phyloP scores from a whole-genome alignment of 768 basidiomycete genomes.

The Lactifluus piperatus region DNA sequence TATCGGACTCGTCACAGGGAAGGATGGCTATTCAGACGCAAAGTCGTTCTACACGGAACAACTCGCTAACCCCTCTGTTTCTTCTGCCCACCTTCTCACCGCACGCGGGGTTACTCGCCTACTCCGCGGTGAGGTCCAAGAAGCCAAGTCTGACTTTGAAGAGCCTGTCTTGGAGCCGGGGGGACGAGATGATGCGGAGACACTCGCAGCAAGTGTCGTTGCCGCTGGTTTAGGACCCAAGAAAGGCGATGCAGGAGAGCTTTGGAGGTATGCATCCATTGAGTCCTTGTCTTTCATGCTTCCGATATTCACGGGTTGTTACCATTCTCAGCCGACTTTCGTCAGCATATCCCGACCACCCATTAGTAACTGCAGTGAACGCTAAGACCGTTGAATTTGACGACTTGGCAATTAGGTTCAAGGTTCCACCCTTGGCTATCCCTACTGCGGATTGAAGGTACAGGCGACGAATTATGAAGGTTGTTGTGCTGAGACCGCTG shows the following conservation, averaged over 20 bases:
- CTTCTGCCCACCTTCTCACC: slow-evolving; percentile 64
- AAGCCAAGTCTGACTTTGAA: slow-evolving; percentile 74
- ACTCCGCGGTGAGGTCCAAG: slow-evolving; percentile 62
- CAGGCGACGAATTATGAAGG: neutral
- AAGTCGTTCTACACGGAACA: slow-evolving; percentile 75
- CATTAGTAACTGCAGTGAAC: slow-evolving; percentile 54
- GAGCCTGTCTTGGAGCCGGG: slow-evolving; percentile 57
- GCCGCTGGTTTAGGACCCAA: slow-evolving; percentile 53
- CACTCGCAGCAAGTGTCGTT: slow-evolving; percentile 59
- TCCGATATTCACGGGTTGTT: slow-evolving; percentile 12
- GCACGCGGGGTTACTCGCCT: slow-evolving; percentile 75
- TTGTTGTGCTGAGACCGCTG: neutral
- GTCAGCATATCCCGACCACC: slow-evolving; percentile 55
- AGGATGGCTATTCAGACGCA: slow-evolving; percentile 50
- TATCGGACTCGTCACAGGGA: slow-evolving; percentile 66
- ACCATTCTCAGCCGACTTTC: slow-evolving; percentile 31
- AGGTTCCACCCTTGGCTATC: slow-evolving; percentile 46
- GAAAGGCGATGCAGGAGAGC: slow-evolving; percentile 52
- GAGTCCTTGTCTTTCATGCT: slow-evolving; percentile 1
- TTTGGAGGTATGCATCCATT: slow-evolving; percentile 52
- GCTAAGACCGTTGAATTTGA: slow-evolving; percentile 61
- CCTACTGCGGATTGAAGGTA: slow-evolving; percentile 17
- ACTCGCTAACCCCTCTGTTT: slow-evolving; percentile 68
- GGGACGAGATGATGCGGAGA: slow-evolving; percentile 46
- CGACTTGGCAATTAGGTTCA: slow-evolving; percentile 45